Evolutionary conservation across 345 rosid species (phyloP).

Genomic region (Clausena lansium): DNA sequence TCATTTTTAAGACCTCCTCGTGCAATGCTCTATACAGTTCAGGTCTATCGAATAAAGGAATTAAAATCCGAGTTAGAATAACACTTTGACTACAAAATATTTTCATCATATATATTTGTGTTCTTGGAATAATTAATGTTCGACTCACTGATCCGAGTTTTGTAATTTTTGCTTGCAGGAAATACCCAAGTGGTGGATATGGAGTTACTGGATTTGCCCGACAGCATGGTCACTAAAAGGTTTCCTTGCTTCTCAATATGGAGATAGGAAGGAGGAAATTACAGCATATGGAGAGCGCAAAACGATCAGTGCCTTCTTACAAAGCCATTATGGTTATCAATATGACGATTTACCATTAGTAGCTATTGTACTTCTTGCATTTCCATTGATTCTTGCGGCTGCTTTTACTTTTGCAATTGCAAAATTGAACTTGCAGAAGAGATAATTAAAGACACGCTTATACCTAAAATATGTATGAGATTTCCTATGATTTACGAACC

Average conservation of each 20-base stretch:
- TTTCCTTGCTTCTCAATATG: conserved; percentile 41
- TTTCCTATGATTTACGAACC: too few relatives aligned
- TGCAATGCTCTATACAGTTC: too few relatives aligned
- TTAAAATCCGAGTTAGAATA: too few relatives aligned
- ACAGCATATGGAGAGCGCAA: conserved; percentile 28
- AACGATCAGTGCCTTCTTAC: conserved; percentile 26
- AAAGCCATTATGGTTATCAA: conserved; percentile 29
- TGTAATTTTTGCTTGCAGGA: conserved; percentile 23
- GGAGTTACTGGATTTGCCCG: conserved; percentile 45
- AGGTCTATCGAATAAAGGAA: too few relatives aligned
- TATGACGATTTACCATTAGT: conserved; percentile 24
- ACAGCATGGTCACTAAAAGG: conserved; percentile 40
- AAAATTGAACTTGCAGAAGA: background rate
- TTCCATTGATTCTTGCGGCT: background rate
- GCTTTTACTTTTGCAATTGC: conserved; percentile 19
- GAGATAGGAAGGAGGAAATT: conserved; percentile 28
- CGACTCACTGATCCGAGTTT: background rate
- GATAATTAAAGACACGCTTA: background rate
- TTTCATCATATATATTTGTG: too few relatives aligned
- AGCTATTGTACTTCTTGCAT: background rate
- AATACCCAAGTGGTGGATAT: conserved; percentile 48
- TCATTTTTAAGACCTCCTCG: too few relatives aligned
- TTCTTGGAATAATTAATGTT: too few relatives aligned
- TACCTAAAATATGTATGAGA: too few relatives aligned
- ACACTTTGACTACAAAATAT: too few relatives aligned